Conservation (phyloP, 192 early-diverging fungal species). For the Gaertneriomyces semiglobifer region DNA sequence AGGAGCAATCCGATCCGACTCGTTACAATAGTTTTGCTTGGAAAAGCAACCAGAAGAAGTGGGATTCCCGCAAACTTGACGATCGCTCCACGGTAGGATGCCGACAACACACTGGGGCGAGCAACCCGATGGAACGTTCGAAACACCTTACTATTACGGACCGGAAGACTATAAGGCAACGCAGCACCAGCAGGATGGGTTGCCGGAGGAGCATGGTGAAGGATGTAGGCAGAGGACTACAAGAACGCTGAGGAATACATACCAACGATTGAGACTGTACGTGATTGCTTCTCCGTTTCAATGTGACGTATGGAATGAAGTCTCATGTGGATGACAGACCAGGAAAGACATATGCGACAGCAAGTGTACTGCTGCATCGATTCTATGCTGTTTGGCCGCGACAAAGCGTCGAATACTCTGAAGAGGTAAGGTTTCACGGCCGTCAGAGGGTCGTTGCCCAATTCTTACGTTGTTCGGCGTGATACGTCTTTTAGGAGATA, state of each 20-base stretch:
- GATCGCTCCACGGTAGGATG: no score
- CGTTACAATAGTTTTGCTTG: no score
- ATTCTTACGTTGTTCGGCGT: background rate
- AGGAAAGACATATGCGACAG: constrained; percentile 24
- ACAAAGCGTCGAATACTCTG: constrained; percentile 18
- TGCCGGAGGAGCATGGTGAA: constrained; percentile 16
- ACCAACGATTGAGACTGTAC: constrained; percentile 22
- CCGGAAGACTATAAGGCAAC: background rate
- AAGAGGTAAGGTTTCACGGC: background rate
- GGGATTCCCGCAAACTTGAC: no score
- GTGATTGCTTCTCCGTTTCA: background rate
- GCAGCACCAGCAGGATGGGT: constrained; percentile 4
- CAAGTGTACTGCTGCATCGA: constrained; percentile 16
- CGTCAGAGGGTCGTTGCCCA: background rate
- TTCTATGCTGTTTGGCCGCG: constrained; percentile 29
- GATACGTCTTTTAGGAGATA: background rate
- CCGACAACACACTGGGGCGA: constrained; percentile 20
- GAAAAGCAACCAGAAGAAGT: no score
- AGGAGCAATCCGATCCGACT: no score
- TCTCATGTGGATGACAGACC: background rate
- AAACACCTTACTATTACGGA: constrained; percentile 24
- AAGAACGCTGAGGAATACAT: constrained; percentile 1
- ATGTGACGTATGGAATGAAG: background rate
- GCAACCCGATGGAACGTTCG: constrained; percentile 21
- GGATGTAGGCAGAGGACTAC: constrained; percentile 11